Base-by-base conservation (phyloP, 768 basidiomycete species). In the Dictyophora rubrovolvata region DNA sequence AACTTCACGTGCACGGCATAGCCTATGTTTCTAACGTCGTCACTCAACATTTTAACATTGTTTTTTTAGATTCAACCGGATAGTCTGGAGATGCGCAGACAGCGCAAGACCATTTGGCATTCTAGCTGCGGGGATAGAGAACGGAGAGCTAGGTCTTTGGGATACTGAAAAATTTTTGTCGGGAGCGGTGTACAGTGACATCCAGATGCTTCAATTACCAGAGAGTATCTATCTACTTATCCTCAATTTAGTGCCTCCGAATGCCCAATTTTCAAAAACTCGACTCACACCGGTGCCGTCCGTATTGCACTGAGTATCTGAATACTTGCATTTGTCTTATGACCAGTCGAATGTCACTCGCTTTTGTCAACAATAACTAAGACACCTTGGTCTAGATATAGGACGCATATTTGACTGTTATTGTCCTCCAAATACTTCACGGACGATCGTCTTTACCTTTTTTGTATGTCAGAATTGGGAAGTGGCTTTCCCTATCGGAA, bases 61-160 rank as follows among this genome's bases (percentile, higher is more conserved):
- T 16, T 0, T 34, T 1, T n/a, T n/a, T n/a, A 93, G 94, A 66
- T 97, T 95, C 77, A 95, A 96, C 73, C 87, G 92, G 54, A 77
- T 99, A 59, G 88, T 90, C 11, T 99, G 95, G 95, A 89, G 90
- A 18, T 76, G 81, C 66, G 76, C 79, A 48, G 80, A 84, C 62
- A 75, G 75, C 53, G 78, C 74, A 62, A 80, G 85, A 49, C 78
- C 82, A 14, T 79, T 75, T 36, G 95, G 95, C 47, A 81, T 97
- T 47, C 82, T 99, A 61, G 96, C 93, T 22, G 93, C 92, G 47
- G 95, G 95, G 59, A 84, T 97, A 81, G 95, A 99, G 73, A 93
- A 90, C 61, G 96, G 94, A 52, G 92, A 95, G 70, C 78, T 99
- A 48, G 81, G 83, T 3, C 75, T 97, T 20, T 99, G 92, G 89